Evolutionary conservation across 306 rosid species (phyloP).

Genomic region (Vigna hirtella): DNA sequence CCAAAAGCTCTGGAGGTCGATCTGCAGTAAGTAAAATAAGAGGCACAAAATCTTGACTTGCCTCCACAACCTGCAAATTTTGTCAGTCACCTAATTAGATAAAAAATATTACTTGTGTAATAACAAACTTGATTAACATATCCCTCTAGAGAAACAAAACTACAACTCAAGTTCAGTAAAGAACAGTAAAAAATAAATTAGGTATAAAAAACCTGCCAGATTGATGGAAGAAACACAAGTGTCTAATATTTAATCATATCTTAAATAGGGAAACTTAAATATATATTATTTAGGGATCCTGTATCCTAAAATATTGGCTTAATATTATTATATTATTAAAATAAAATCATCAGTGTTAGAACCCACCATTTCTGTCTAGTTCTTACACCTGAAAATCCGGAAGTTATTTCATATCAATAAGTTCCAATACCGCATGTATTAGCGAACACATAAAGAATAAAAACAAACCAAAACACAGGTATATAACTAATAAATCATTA

Average conservation of each 20-base stretch:
- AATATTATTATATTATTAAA: too few relatives aligned
- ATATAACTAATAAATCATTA: conserved; percentile 18
- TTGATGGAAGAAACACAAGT: not conserved
- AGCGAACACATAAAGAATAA: conserved; percentile 14
- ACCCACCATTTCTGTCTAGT: not conserved
- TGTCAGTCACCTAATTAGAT: conserved; percentile 17
- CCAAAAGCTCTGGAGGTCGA: conserved; percentile 88
- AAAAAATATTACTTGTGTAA: conserved; percentile 32
- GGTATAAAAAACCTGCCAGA: not conserved
- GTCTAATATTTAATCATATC: not conserved
- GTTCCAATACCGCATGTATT: conserved; percentile 19
- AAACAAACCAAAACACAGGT: conserved; percentile 10
- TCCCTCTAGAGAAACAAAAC: conserved; percentile 29
- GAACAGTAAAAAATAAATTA: conserved; percentile 19
- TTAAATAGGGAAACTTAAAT: not conserved
- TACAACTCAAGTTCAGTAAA: conserved; percentile 36
- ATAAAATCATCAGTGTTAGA: not conserved
- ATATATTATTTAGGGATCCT: not conserved
- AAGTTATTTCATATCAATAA: not conserved
- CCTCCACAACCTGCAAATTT: conserved; percentile 86
- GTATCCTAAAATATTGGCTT: not conserved
- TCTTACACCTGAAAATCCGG: not conserved
- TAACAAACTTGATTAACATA: conserved; percentile 32
- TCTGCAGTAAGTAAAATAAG: conserved; percentile 94
- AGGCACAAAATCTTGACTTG: conserved; percentile 92